Evolutionary conservation across 2,329 filamentous ascomycete genomes (phyloP).

Genomic region (Aspergillus novoparasiticus): DNA sequence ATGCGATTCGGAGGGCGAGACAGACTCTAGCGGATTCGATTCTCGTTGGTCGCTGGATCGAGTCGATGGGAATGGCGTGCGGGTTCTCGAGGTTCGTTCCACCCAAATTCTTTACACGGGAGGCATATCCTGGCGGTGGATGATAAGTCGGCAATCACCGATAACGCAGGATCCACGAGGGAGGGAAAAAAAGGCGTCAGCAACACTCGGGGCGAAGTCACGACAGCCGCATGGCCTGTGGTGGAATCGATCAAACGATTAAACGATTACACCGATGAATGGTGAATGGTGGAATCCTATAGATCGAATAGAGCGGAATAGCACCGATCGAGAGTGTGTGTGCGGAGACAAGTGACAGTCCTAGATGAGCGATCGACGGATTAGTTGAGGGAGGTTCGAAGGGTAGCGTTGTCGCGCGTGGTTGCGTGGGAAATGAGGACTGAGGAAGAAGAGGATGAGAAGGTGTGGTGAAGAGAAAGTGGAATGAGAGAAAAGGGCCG

Average conservation of each 20-base stretch:
- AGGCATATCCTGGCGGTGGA: constrained; percentile 1
- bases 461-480: not conserved
- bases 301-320: not conserved
- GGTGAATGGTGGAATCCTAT: not conserved
- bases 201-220: not conserved
- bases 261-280: not conserved
- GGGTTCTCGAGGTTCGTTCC: not conserved
- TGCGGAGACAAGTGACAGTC: not conserved
- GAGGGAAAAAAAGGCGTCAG: not conserved
- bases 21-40: not conserved
- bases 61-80: not conserved
- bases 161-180: not conserved
- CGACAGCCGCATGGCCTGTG: not conserved
- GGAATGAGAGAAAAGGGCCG: not conserved
- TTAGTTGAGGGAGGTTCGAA: not conserved
- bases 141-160: not conserved
- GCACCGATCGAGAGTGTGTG: not conserved
- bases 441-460: not conserved
- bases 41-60: not conserved
- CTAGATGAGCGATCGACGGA: not conserved
- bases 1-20: not conserved
- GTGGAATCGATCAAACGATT: not conserved
- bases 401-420: not conserved
- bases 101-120: not conserved
- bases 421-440: not conserved